Base-by-base conservation (phyloP, 768 basidiomycete genomes). In the Candolleomyces eurysporus region DNA sequence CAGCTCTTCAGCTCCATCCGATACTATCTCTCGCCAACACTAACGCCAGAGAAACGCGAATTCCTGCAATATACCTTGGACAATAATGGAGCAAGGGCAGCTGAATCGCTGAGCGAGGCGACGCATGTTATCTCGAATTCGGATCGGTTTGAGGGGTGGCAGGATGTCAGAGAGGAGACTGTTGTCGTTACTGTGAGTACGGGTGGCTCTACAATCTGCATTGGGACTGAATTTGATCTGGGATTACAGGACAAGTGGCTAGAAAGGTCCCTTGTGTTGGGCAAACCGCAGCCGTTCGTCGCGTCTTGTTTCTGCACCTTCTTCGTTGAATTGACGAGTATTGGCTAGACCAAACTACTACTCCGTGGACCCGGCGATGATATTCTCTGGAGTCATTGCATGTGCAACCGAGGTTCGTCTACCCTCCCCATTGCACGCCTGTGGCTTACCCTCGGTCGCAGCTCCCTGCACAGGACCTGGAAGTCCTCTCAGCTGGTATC, bases 341-440 rank as follows among this genome's bases (percentile, higher is more conserved):
- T 26, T 32, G 19, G 2, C 40, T 40, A 87, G 85, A 22, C 69
- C 85, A 6, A 72, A 82, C 26, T 84, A 78, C 68, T 95, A 87
- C 75, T 95, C 93, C 2, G 79, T 91, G 2, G 87, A 94, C 70
- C 90, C 91, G 0, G 71, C 80, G 0, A 84, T 86, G 79, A 80
- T 94, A 52, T 96, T 96, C 75, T 95, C 93, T 7, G 91, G 91
- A 1, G 78, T 95, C 19, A 83, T 90, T 10, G 90, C 87, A 0
- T 88, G 88, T 67, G 84, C 87, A 3, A 79, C 85, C 14, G 88
- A 89, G 62, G 88, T 91, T 61, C 59, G 80, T 69, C 30, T 30
- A 22, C 21, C 40, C 40, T 31, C 40, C 39, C 17, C 45, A 19
- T 30, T 30, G 39, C 9, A 16, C 30, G 14, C 39, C 11, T 19